A percentile compares a stretch with the other conserved stretches of the same genome.
Conservation (phyloP, 73 alveolate species). For the Tetrahymena thermophila region DNA sequence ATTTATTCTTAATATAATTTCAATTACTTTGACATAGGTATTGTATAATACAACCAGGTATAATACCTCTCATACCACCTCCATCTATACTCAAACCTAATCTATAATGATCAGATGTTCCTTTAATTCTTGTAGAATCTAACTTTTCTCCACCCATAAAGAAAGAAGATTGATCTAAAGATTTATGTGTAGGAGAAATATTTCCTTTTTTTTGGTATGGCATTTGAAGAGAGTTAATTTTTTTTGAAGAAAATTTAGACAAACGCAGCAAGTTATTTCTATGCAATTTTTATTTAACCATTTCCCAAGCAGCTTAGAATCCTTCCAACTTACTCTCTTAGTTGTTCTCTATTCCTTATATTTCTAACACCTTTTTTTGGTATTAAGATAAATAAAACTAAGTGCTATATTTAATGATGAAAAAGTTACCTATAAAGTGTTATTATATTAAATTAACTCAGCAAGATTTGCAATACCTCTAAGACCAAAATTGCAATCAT, state of each 20-base stretch:
- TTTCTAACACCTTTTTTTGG: background rate
- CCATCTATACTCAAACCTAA: slow-evolving; percentile 34
- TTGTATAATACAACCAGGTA: slow-evolving; percentile 17
- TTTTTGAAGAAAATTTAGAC: background rate
- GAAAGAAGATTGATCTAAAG: background rate
- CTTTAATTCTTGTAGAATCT: background rate
- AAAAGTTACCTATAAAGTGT: background rate
- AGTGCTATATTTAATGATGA: background rate
- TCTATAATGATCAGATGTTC: background rate
- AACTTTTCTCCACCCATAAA: background rate
- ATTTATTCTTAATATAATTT: background rate
- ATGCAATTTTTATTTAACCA: background rate
- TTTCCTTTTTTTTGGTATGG: background rate
- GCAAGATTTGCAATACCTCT: background rate
- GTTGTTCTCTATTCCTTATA: background rate
- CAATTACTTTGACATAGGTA: background rate
- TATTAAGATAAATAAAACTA: background rate
- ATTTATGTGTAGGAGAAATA: background rate
- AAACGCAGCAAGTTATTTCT: background rate
- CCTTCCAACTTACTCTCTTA: background rate
- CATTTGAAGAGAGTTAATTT: background rate
- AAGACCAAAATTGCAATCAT: background rate
- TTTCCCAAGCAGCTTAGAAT: background rate
- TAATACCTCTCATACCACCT: slow-evolving; percentile 41
- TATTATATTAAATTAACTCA: background rate